Evolutionary conservation across 2,329 filamentous ascomycete genomes (phyloP), one percentile per base, ranked within the genome.

Genomic region (Fusarium nematophilum): DNA sequence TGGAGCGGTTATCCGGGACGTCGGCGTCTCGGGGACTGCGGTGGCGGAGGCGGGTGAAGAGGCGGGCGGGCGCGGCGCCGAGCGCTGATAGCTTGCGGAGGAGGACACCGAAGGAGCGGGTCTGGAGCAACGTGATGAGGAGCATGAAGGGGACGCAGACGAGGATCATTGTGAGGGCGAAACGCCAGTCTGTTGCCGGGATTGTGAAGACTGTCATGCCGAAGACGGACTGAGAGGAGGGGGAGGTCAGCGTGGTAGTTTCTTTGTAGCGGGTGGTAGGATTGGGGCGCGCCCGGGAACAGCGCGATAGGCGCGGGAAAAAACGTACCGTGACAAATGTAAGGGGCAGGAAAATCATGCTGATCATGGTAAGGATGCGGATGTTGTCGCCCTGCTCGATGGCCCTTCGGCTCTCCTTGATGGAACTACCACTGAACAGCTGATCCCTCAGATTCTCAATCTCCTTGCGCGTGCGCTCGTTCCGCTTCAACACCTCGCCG

Each of bases 351-450:
- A 87, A 87, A 60, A 88, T 80, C 68, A 88, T 82, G 39, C 82
- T 85, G 29, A 87, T 84, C 42, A 86, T 78, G 5, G 86, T 88
- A 39, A 88, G 68, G 26, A 83, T 74, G 60, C 85, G 85, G 65
- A 87, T 86, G 66, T 87, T 87, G 57, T 86, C 81, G 2, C 86
- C 85, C 68, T 89, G 86, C 51, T 88, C 84, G 29, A 89, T 86
- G 13, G 83, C 85, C 62, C 86, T 81, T 11, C 86, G 75, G 33
- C 79, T 83, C 69, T 88, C 86, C 64, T 86, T 82, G 50, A 89
- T 86, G 3, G 79, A 81, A n/a, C 85, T 88, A 3, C 86, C 86
- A 29, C 78, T 83, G 70, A 88, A 89, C 1, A 89, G 78, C 68
- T 88, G 85, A 55, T 88, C 85, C 46, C 86, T 75, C 53, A 89